Base-by-base conservation (phyloP, 2,329 filamentous ascomycete genomes). In the Ophiostoma piceae region DNA sequence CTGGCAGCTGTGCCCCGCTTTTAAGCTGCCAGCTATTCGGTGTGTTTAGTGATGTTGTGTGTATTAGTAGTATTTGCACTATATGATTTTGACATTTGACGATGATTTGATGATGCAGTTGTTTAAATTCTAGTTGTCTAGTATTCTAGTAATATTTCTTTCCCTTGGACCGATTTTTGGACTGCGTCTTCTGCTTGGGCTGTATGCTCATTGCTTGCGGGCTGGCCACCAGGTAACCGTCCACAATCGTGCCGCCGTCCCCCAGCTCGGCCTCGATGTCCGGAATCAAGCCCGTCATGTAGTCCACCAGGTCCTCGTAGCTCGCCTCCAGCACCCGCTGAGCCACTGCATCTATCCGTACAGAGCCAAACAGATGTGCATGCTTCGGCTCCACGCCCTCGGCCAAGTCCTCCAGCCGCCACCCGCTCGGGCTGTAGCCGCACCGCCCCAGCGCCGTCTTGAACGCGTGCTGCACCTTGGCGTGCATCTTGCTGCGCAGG, bases 351-450 rank as follows among this genome's bases (percentile, higher is more conserved):
- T 65, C 67, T 3, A 75, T 51, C 11, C 72, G 69, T 26, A 75
- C 60, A 4, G 69, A 73, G 8, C 75, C 75, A 41, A 69, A 72
- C 14, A 76, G 68, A 22, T 72, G 67, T 14, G 32, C 32, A 14
- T 64, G 35, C 67, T 26, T 64, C 6, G 68, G 39, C 16, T 19
- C 11, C 3, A 47, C n/a, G 4, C 35, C 51, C 14, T n/a, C 39
- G 9, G 43, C n/a, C 26, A 1, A 12, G 41, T 19, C 68, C 8
- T 16, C 5, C 29, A 71, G 35, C 47, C 66, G 72, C 47, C 69
- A 54, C 22, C 76, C 76, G 3, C 67, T 37, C 8, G 14, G 22
- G 37, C 74, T 73, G 67, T 75, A 77, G 12, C 76, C 76, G 1
- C 67, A 69, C 60, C 70, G 72, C 29, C 32, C 65, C 70, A 77